Percentiles rank a stretch among this genome's conserved stretches.
phyloP scores from a whole-genome alignment of 2,329 filamentous ascomycete species.

The Botrytis medusae region DNA sequence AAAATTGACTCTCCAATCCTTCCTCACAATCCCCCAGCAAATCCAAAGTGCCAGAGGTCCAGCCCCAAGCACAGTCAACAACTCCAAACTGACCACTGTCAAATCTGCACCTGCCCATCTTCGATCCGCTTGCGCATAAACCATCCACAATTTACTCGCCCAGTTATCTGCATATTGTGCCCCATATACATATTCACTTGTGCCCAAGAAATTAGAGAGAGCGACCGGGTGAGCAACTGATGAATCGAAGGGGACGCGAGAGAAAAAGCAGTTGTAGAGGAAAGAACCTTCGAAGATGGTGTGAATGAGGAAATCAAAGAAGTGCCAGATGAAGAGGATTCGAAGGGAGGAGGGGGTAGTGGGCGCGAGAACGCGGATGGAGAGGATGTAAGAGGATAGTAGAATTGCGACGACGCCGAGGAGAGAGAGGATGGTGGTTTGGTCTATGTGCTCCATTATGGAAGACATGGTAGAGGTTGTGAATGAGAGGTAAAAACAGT shows the following conservation, averaged over 20 bases:
- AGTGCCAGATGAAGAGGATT: conserved; percentile 89
- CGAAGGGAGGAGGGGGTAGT: conserved; percentile 55
- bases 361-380: conserved; percentile 44
- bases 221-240: conserved; percentile 42
- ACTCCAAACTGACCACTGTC: conserved; percentile 62
- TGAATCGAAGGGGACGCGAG: conserved; percentile 46
- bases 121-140: conserved; percentile 63
- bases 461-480: conserved; percentile 19
- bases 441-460: conserved; percentile 51
- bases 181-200: conserved; percentile 52
- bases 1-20: conserved; percentile 55
- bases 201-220: conserved; percentile 51
- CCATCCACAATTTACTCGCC: conserved; percentile 65
- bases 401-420: conserved; percentile 55
- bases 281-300: conserved; percentile 88
- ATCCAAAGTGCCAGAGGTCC: conserved; percentile 60
- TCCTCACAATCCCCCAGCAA: conserved; percentile 59
- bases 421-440: conserved; percentile 59
- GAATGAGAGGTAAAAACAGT: background rate
- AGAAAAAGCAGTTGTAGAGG: conserved; percentile 92
- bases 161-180: conserved; percentile 53
- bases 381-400: conserved; percentile 50
- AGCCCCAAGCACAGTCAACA: conserved; percentile 63
- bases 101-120: conserved; percentile 64
- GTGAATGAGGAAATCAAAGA: conserved; percentile 90